Evolutionary conservation across 768 basidiomycete species (phyloP).

Genomic region (Tulasnella sp.): DNA sequence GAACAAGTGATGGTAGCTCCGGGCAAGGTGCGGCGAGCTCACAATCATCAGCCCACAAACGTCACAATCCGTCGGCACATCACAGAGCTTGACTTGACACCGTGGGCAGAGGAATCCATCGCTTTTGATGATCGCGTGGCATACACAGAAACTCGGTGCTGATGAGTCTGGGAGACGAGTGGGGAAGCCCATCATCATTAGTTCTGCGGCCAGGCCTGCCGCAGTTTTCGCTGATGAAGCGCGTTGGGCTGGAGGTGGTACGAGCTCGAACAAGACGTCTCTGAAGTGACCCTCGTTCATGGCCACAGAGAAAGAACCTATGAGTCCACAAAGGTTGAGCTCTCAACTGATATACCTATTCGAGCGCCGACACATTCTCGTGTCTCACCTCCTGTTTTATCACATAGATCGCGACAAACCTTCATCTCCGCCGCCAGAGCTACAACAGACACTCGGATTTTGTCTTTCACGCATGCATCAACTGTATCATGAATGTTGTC

Average conservation of each 20-base stretch:
- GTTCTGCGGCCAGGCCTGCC: constrained; percentile 49
- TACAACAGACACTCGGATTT: constrained; percentile 85
- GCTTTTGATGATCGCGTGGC: constrained; percentile 85
- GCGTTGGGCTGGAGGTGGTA: constrained; percentile 85
- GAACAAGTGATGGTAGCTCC: constrained; percentile 92
- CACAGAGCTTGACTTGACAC: constrained; percentile 87
- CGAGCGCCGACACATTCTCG: neutral
- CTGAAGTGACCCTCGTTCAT: constrained; percentile 97
- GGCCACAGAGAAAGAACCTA: constrained; percentile 76
- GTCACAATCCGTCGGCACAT: constrained; percentile 96
- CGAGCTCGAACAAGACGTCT: constrained; percentile 88
- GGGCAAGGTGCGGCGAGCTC: constrained; percentile 89
- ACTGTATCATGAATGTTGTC: constrained; percentile 93
- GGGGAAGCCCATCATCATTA: constrained; percentile 99
- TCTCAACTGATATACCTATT: neutral
- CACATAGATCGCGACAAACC: constrained; percentile 83
- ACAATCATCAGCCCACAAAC: constrained; percentile 97
- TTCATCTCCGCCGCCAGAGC: constrained; percentile 98
- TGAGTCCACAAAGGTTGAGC: constrained; percentile 28
- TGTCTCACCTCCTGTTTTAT: constrained; percentile 79
- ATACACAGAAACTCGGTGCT: constrained; percentile 77
- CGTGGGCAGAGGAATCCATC: constrained; percentile 93
- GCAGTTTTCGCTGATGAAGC: constrained; percentile 28
- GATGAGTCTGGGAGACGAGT: constrained; percentile 78
- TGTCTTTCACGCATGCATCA: constrained; percentile 68